These are phyloP conservation scores for bread wheat (Triticum aestivum) DNA, from an alignment of 176 grass and related monocot species.

Conservation along the genomic window IWGSC_CS_RefSeq_v2.1 NC_057796.1:367287853-367288352, in stretches of 20 bases:
- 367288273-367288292: constrained; percentile 55
- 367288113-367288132: constrained; percentile 67
- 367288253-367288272: constrained; percentile 60
- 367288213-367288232: constrained; percentile 46
- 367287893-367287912: background rate
- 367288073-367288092: constrained; percentile 44
- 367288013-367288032: constrained; percentile 43
- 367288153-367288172: constrained; percentile 34
- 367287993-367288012: background rate
- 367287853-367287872: constrained; percentile 39
- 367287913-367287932: background rate
- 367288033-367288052: constrained; percentile 53
- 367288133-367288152: constrained; percentile 3
- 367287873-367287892: constrained; percentile 23
- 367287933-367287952: background rate
- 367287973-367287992: background rate
- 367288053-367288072: constrained; percentile 38
- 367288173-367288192: constrained; percentile 82
- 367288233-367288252: constrained; percentile 63
- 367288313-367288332: constrained; percentile 18
- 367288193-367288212: constrained; percentile 28
- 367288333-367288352: background rate
- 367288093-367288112: constrained; percentile 61
- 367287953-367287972: background rate
- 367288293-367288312: constrained; percentile 59